A percentile compares a stretch with the other conserved stretches of the same genome.
These are phyloP conservation scores for Megacollybia marginata DNA, from an alignment of 768 basidiomycete genomes.

Conservation along the genomic window DNA sequence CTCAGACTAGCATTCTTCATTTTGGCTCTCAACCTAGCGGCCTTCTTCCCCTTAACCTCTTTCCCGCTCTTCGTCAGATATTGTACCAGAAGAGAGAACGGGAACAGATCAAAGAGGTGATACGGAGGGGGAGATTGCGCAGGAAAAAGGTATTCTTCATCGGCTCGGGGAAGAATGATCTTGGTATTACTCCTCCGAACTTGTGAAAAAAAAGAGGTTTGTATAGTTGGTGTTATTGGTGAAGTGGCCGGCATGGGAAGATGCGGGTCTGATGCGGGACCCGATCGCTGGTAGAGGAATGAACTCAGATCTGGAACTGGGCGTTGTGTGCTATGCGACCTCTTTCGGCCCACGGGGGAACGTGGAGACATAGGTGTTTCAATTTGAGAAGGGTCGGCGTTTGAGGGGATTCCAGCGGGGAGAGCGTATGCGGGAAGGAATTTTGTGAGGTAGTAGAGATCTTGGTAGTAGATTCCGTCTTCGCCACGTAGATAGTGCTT, in stretches of 20 bases:
- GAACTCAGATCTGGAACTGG: constrained; percentile 4
- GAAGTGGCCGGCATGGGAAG: constrained; percentile 22
- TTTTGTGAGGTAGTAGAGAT: constrained; percentile 64
- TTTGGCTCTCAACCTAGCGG: constrained; percentile 45
- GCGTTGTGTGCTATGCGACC: too few species aligned
- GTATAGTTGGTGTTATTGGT: too few species aligned
- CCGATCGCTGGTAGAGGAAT: constrained; percentile 16
- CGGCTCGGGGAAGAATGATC: constrained; percentile 27
- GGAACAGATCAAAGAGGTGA: constrained; percentile 57
- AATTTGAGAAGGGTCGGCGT: constrained; percentile 14
- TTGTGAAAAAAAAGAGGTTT: too few species aligned
- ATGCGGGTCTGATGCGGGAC: constrained; percentile 14
- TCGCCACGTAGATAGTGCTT: constrained; percentile 69
- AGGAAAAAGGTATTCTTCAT: constrained; percentile 44
- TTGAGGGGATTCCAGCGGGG: constrained; percentile 40
- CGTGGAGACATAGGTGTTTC: not conserved
- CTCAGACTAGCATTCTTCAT: constrained; percentile 34
- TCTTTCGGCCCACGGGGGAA: too few species aligned
- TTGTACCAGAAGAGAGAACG: constrained; percentile 53
- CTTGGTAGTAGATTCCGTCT: constrained; percentile 28
- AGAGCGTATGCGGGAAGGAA: constrained; percentile 62
- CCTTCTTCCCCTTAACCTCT: constrained; percentile 56
- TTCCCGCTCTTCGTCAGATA: constrained; percentile 38
- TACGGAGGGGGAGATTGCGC: constrained; percentile 52
- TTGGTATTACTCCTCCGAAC: constrained; percentile 12